Conservation (phyloP, 192 early-diverging fungal species). For the Rhizoclosmatium sp. region DNA sequence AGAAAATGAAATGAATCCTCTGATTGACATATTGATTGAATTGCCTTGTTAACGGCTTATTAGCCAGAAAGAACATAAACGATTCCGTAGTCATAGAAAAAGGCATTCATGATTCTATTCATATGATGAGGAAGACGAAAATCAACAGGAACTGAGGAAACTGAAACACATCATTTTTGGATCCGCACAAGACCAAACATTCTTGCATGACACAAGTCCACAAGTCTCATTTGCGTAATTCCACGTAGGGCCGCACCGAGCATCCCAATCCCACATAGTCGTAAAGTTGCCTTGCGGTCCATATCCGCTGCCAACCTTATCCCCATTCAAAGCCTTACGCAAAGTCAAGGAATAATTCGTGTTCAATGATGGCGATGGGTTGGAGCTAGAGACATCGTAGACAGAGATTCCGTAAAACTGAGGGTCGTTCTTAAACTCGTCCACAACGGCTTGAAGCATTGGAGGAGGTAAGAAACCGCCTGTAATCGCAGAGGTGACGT, state of each 20-base stretch:
- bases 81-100: no score
- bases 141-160: slow-evolving; percentile 6
- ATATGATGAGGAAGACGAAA: no score
- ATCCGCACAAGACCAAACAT: slow-evolving; percentile 1
- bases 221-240: slow-evolving; percentile 33
- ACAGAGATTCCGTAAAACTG: slow-evolving; percentile 33
- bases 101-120: no score
- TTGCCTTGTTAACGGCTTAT: no score
- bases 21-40: no score
- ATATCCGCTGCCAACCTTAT: slow-evolving; percentile 21
- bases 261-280: neutral
- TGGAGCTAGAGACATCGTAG: slow-evolving; percentile 31
- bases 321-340: slow-evolving; percentile 23
- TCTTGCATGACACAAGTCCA: neutral
- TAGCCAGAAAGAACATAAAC: neutral
- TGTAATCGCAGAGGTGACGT: slow-evolving; percentile 26
- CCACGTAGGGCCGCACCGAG: slow-evolving; percentile 27
- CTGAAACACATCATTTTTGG: slow-evolving; percentile 3
- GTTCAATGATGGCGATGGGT: slow-evolving; percentile 8
- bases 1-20: no score
- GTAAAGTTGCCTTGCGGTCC: slow-evolving; percentile 11
- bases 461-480: slow-evolving; percentile 28
- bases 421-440: slow-evolving; percentile 3
- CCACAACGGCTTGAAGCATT: slow-evolving; percentile 26
- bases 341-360: slow-evolving; percentile 12